Conservation (phyloP, 495 filamentous ascomycete genomes). For the Lichina pygmaea region DNA sequence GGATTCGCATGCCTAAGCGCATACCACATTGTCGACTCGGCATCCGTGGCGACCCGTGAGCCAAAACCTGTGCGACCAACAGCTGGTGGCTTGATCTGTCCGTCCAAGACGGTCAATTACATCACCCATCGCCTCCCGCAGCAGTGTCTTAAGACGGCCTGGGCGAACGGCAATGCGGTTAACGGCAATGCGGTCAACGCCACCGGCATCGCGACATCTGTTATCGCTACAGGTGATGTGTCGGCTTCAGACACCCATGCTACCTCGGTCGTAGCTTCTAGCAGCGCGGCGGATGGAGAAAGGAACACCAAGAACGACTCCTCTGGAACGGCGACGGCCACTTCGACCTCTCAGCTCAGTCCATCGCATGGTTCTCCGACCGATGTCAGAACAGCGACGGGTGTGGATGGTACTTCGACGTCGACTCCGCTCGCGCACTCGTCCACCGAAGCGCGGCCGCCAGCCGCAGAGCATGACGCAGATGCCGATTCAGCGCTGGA, state of each 20-base stretch:
- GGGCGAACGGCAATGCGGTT: conserved; percentile 4
- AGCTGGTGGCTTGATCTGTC: conserved; percentile 21
- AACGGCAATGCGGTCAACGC: background rate
- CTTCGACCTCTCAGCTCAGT: background rate
- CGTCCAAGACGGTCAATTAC: conserved; percentile 47
- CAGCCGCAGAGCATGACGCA: conserved; percentile 10
- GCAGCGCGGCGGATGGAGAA: background rate
- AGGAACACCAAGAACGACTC: background rate
- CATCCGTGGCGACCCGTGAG: too few relatives aligned
- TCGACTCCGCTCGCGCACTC: background rate
- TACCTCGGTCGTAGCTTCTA: background rate
- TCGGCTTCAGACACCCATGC: background rate
- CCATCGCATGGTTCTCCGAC: background rate
- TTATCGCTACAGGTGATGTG: background rate
- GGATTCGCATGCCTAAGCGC: too few relatives aligned
- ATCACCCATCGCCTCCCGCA: conserved; percentile 56
- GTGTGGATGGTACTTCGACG: background rate
- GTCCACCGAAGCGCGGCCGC: background rate
- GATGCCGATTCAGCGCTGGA: conserved; percentile 49
- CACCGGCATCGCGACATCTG: background rate
- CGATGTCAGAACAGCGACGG: background rate
- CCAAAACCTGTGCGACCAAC: too few relatives aligned
- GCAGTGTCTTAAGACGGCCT: conserved; percentile 35
- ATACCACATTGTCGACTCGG: too few relatives aligned
- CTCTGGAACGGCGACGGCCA: background rate